Evolutionary conservation across 2,329 filamentous ascomycete genomes (phyloP), one percentile per base, ranked within the genome.

Genomic region (Pseudogymnoascus sp.): DNA sequence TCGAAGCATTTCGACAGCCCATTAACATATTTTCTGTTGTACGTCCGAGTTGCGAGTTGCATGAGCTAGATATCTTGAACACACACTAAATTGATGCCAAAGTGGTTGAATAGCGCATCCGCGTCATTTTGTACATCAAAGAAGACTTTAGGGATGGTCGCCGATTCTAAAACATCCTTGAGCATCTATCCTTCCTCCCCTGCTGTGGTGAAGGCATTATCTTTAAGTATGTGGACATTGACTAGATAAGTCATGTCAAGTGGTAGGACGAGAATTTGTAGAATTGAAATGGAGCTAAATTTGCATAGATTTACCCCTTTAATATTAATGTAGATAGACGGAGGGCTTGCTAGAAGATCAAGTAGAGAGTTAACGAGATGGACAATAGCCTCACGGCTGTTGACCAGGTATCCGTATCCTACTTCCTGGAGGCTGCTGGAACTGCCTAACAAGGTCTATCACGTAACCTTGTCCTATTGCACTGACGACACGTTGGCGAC

Each of bases 41-140:
- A 39, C 2, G 59, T 48, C 12, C 36, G 60, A 2, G 13, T 45
- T 0, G 77, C 80, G 4, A 79, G 67, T 67, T 86, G 81, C 76
- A 86, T 80, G 1, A 86, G 73, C 67, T 87, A 82, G 0, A 86
- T 60, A 65, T 86, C 82, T 2, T 77, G 64, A 8, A 85, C 67
- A 0, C 80, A 77, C 0, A 65, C 63, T 0, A 86, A 66, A 0
- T 62, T 21, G 64, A 86, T 73, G 0, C 67, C 45, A 64, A 72
- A 84, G 33, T 76, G 78, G 55, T 45, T 68, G 67, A 74, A 82
- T 0, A 87, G 70, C 0, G 82, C 82, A 65, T 85, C 79, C 0
- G 83, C 82, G 66, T 85, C 81, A 64, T 80, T 82, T 2, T 82
- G 79, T n/a, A 86, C 74, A 64, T 87, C 83, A 66, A 84, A 86